A percentile compares a stretch with the other conserved stretches of the same genome.
Conservation (phyloP, 495 filamentous ascomycete species). For the Margaritispora aquatica region DNA sequence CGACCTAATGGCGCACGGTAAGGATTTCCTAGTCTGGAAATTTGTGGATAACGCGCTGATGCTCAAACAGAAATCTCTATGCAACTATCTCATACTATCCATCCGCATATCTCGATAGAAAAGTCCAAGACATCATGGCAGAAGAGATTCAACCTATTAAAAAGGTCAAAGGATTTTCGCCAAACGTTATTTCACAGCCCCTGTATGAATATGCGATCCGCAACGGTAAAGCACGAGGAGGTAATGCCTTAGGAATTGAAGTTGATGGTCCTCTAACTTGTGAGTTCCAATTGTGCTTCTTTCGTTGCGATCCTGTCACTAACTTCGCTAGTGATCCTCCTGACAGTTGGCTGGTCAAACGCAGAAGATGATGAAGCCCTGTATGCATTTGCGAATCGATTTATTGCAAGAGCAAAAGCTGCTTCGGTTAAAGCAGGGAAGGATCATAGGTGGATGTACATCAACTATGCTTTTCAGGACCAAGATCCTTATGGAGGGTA, state of each 20-base stretch:
- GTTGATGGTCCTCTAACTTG: constrained; percentile 28
- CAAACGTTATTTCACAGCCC: background rate
- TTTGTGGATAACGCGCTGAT: background rate
- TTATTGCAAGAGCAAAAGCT: constrained; percentile 28
- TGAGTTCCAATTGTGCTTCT: background rate
- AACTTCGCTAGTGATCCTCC: constrained; percentile 23
- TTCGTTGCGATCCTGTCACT: background rate
- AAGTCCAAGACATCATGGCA: background rate
- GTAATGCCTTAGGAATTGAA: constrained; percentile 47
- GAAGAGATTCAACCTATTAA: background rate
- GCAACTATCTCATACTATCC: background rate
- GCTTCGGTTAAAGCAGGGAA: constrained; percentile 36
- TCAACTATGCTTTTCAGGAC: constrained; percentile 36
- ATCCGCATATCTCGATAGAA: background rate
- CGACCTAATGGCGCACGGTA: background rate
- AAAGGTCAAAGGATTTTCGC: background rate
- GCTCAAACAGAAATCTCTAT: background rate
- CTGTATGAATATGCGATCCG: background rate
- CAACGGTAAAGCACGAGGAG: constrained; percentile 25
- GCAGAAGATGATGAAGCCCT: constrained; percentile 29
- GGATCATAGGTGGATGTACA: constrained; percentile 23
- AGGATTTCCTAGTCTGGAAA: background rate
- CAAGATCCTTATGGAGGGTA: constrained; percentile 40
- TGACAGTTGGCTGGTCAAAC: constrained; percentile 30
- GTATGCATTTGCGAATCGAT: constrained; percentile 20